Base-by-base conservation (phyloP, 2,329 filamentous ascomycete genomes). In the Colletotrichum sp. region DNA sequence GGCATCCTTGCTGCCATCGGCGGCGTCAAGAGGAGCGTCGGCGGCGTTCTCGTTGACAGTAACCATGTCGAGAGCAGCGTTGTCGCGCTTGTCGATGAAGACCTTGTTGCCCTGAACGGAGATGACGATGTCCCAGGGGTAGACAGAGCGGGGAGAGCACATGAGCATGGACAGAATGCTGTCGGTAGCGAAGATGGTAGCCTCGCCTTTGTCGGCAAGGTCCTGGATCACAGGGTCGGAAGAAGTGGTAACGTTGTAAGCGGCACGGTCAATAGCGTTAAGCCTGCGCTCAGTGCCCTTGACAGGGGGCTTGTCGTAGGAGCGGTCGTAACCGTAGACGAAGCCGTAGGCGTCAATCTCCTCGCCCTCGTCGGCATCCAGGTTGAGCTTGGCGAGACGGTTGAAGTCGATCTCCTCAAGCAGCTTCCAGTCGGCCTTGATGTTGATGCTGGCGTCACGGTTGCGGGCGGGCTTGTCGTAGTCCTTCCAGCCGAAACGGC, bases 401-500 rank as follows among this genome's bases (percentile, higher is more conserved):
- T 95, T 96, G 87, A 98, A 99, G 85, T 99, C 97, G 83, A 99
- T 98, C 90, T 99, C 97, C 87, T 99, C 97, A 80, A 98, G 89
- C 87, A 99, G 91, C 81, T 92, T 90, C 97, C 97, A 99, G 83
- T 98, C 96, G 27, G 96, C 91, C 86, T 97, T 97, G 85, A 98
- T 95, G 87, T 96, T 96, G 82, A 99, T 95, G 43, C 95, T 98
- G 13, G 96, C 94, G 87, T 99, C 97, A 75, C 97, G 94, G 86
- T 98, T 98, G 81, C 97, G 93, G 84, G 96, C 92, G 75, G 97
- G 97, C 92, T 98, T 98, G 88, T 99, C 97, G 83, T 95, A 98
- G 84, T 99, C 97, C 87, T 97, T 98, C 96, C 97, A 98, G 83
- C 97, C 97, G 81, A 98, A 98, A 79, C 97, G 92, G 78, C 97